These are phyloP conservation scores for Pyrenophora tritici-repentis DNA, from an alignment of 2,329 filamentous ascomycete species.

Conservation along the genomic window DNA sequence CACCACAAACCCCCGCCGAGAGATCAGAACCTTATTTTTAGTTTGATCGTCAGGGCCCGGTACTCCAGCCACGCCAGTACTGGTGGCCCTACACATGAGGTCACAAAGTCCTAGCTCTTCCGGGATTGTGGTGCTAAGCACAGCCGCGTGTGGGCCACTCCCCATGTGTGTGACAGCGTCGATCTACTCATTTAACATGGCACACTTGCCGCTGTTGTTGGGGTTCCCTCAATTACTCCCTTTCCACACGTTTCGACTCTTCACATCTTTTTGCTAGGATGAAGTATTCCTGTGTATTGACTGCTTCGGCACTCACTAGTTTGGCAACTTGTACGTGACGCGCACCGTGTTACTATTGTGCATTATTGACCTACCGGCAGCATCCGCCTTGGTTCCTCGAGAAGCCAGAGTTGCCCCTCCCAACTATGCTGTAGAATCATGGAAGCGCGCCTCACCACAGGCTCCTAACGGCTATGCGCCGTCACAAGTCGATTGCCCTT, in stretches of 20 bases:
- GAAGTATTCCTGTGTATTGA: slow-evolving; percentile 34
- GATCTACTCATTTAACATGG: slow-evolving; percentile 18
- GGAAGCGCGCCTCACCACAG: slow-evolving; percentile 56
- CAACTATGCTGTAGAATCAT: slow-evolving; percentile 22
- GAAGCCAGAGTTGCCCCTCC: slow-evolving; percentile 28
- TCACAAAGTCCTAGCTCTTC: slow-evolving; percentile 20
- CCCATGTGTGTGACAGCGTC: slow-evolving; percentile 13
- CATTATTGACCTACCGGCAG: slow-evolving; percentile 30
- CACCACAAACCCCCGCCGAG: too few species aligned
- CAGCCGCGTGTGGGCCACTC: slow-evolving; percentile 17
- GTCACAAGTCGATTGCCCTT: slow-evolving; percentile 68
- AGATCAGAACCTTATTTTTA: slow-evolving; percentile 1
- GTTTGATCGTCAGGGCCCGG: slow-evolving; percentile 15
- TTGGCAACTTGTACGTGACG: slow-evolving; percentile 36
- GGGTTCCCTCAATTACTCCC: background rate
- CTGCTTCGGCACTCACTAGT: slow-evolving; percentile 37
- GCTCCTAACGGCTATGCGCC: slow-evolving; percentile 75
- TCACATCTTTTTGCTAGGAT: slow-evolving; percentile 21
- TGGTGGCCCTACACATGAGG: slow-evolving; percentile 19
- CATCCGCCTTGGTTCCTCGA: slow-evolving; percentile 31
- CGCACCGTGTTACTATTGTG: background rate
- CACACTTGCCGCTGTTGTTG: slow-evolving; percentile 13
- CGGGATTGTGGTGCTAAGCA: slow-evolving; percentile 14
- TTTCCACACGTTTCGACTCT: background rate
- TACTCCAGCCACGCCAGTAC: slow-evolving; percentile 17